Conservation (phyloP, 208 protist genomes). For the Leishmania aethiopica region DNA sequence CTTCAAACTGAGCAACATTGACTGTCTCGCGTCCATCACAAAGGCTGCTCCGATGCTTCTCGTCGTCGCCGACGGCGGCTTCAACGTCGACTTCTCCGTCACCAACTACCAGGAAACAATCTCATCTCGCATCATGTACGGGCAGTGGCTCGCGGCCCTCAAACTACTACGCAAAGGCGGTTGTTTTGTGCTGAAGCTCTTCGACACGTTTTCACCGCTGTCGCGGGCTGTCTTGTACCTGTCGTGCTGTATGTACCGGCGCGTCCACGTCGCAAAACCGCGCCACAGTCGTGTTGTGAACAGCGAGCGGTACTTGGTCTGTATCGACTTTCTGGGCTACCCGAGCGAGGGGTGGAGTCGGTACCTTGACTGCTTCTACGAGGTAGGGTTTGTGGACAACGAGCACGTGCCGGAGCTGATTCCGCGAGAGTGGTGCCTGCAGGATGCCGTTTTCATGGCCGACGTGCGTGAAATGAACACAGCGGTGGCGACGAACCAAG, state of each 20-base stretch:
- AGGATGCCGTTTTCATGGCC: conserved; percentile 53
- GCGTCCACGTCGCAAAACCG: conserved; percentile 90
- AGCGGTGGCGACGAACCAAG: conserved; percentile 61
- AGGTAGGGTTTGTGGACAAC: conserved; percentile 63
- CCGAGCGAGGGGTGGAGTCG: conserved; percentile 49
- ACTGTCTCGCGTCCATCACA: conserved; percentile 65
- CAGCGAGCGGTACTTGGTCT: conserved; percentile 91
- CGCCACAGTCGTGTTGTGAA: conserved; percentile 90
- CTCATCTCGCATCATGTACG: conserved; percentile 84
- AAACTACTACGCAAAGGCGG: conserved; percentile 68
- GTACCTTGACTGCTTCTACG: conserved; percentile 63
- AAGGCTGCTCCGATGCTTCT: conserved; percentile 43
- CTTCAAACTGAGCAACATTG: conserved; percentile 78
- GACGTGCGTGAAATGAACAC: conserved; percentile 59
- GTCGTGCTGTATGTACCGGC: conserved; percentile 81
- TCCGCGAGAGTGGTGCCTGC: conserved; percentile 46
- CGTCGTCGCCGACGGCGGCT: conserved; percentile 93
- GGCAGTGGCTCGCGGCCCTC: conserved; percentile 80
- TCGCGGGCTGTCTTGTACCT: conserved; percentile 79
- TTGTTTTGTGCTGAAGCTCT: conserved; percentile 90
- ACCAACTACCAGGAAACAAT: conserved; percentile 91
- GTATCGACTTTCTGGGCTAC: conserved; percentile 47
- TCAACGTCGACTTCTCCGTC: conserved; percentile 65
- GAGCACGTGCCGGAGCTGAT: conserved; percentile 65
- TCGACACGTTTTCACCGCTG: conserved; percentile 90